Evolutionary conservation across 2,329 filamentous ascomycete genomes (phyloP).

Genomic region (Lasiodiplodia sp.): DNA sequence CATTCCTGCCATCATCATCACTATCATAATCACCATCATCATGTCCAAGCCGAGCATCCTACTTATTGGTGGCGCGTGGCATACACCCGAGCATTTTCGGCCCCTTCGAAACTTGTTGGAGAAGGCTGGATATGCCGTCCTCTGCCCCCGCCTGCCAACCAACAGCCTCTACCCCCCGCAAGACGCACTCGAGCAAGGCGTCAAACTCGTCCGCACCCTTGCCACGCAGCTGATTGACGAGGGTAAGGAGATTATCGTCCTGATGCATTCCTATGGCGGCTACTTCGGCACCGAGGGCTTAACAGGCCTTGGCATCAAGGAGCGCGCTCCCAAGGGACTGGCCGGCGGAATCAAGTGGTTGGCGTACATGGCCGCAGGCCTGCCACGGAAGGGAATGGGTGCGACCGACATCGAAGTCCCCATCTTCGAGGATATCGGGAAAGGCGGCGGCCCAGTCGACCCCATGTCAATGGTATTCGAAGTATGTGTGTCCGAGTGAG

Average conservation of each 20-base stretch:
- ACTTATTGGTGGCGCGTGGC: neutral
- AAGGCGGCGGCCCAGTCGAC: too few species aligned
- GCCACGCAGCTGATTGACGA: neutral
- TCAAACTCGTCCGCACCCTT: neutral
- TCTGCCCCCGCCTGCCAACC: neutral
- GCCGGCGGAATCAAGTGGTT: neutral
- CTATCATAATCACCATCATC: too few species aligned
- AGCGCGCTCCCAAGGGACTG: neutral
- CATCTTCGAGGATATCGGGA: neutral
- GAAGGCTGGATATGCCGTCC: neutral
- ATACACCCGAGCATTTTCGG: neutral
- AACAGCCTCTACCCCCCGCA: neutral
- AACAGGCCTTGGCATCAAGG: neutral
- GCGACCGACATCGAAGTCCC: neutral
- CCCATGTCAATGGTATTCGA: too few species aligned
- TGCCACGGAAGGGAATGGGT: neutral
- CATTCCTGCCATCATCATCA: too few species aligned
- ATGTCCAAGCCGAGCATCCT: neutral
- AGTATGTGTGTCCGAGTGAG: too few species aligned
- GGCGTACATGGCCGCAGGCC: neutral
- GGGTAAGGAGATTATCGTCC: neutral
- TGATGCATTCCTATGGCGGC: neutral
- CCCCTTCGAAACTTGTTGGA: neutral
- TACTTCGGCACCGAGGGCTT: neutral
- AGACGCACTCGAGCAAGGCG: neutral